Conservation (phyloP, 345 rosid species). For the Euphorbia lathyris region DNA sequence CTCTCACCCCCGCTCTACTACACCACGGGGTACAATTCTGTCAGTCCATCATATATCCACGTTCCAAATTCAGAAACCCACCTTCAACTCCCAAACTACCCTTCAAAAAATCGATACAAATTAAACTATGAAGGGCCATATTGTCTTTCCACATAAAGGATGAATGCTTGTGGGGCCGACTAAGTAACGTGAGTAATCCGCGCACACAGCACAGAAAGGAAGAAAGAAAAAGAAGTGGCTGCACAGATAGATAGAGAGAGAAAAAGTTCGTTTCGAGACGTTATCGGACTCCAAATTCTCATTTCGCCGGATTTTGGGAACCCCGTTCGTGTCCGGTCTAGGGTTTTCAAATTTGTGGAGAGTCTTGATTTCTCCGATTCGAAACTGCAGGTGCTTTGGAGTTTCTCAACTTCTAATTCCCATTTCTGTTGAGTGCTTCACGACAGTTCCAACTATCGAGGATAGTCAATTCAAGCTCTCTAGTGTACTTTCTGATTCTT, state of each 20-base stretch:
- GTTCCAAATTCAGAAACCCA: not conserved
- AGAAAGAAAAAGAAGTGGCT: constrained; percentile 27
- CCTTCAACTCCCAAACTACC: not conserved
- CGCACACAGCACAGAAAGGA: constrained; percentile 26
- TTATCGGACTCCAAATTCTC: constrained; percentile 76
- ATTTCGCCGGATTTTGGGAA: constrained; percentile 65
- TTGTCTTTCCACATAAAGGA: constrained; percentile 9
- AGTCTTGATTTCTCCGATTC: not conserved
- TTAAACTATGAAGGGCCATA: constrained; percentile 17
- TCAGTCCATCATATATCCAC: not conserved
- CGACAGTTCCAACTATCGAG: not conserved
- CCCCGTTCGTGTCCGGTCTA: constrained; percentile 60
- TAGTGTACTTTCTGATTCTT: constrained; percentile 18
- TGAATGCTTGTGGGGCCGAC: constrained; percentile 25
- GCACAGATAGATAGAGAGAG: constrained; percentile 24
- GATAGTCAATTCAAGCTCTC: constrained; percentile 23
- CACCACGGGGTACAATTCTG: constrained; percentile 1
- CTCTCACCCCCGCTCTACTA: too few species aligned
- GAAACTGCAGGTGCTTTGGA: not conserved
- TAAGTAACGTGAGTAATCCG: constrained; percentile 45
- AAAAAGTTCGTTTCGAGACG: constrained; percentile 55
- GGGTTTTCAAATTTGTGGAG: constrained; percentile 38
- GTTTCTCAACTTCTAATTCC: not conserved
- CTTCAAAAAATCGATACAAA: not conserved
- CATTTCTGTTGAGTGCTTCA: not conserved